These are phyloP conservation scores for Boletus patriciae DNA, from an alignment of 768 basidiomycete genomes.

Conservation along the genomic window DNA sequence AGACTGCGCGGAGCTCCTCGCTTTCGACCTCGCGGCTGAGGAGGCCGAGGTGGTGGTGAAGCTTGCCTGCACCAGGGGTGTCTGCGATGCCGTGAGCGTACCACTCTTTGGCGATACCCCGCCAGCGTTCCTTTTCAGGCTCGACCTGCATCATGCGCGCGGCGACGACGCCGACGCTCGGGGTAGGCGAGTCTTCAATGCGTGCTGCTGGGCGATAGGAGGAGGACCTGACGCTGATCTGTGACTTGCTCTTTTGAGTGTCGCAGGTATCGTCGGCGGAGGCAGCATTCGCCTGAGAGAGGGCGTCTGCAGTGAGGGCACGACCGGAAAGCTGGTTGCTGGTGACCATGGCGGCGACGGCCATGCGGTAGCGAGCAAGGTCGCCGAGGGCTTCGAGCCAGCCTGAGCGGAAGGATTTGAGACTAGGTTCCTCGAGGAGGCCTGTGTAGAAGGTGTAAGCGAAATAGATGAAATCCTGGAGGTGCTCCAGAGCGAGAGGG, in stretches of 20 bases:
- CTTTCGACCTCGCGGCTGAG: constrained; percentile 80
- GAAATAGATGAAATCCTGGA: constrained; percentile 93
- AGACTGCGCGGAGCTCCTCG: constrained; percentile 81
- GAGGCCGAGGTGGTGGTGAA: constrained; percentile 92
- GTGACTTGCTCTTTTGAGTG: constrained; percentile 40
- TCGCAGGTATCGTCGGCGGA: constrained; percentile 23
- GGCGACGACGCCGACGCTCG: constrained; percentile 84
- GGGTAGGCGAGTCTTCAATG: constrained; percentile 65
- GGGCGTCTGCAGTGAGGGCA: constrained; percentile 56
- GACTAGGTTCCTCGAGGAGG: constrained; percentile 76
- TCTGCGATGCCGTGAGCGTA: constrained; percentile 84
- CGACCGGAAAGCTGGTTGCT: constrained; percentile 43
- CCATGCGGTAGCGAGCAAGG: constrained; percentile 92
- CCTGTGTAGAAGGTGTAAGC: constrained; percentile 93
- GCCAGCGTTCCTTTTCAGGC: constrained; percentile 91
- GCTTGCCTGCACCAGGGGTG: constrained; percentile 89
- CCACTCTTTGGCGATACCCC: constrained; percentile 88
- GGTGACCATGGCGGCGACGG: constrained; percentile 83
- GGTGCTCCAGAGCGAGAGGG: constrained; percentile 75
- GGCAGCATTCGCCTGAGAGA: constrained; percentile 45
- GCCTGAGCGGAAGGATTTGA: constrained; percentile 67
- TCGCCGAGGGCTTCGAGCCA: constrained; percentile 99
- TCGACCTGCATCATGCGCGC: constrained; percentile 81
- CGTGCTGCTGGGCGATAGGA: constrained; percentile 52
- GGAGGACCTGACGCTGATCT: constrained; percentile 28